Conservation (phyloP, 805 yeast species). For the Wickerhamomyces strasburgensis region DNA sequence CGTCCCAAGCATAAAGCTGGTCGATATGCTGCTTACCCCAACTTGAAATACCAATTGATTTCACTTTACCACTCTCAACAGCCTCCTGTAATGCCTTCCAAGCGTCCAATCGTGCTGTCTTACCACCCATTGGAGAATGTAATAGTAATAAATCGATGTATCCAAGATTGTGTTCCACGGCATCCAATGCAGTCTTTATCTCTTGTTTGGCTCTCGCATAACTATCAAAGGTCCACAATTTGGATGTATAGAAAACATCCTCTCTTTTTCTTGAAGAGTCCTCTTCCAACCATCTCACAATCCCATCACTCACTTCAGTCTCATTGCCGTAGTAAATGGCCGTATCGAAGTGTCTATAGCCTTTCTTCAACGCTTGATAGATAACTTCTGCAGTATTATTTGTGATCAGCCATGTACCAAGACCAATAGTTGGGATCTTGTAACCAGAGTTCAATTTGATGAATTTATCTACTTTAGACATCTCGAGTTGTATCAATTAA, state of each 20-base stretch:
- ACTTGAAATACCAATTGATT: constrained; percentile 74
- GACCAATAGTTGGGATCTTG: constrained; percentile 50
- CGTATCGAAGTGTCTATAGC: constrained; percentile 72
- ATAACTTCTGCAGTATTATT: constrained; percentile 39
- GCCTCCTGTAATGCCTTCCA: constrained; percentile 77
- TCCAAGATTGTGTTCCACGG: constrained; percentile 45
- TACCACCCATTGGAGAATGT: constrained; percentile 57
- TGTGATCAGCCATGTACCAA: constrained; percentile 49
- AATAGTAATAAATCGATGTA: constrained; percentile 71
- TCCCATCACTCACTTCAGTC: constrained; percentile 53
- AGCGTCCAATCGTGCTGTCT: constrained; percentile 53
- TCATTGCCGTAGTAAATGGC: constrained; percentile 70
- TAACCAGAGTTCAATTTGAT: constrained; percentile 46
- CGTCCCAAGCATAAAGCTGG: constrained; percentile 58
- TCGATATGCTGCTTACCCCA: constrained; percentile 61
- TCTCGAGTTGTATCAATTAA: background rate
- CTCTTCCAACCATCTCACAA: constrained; percentile 45
- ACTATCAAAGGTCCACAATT: constrained; percentile 53
- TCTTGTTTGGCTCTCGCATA: constrained; percentile 53
- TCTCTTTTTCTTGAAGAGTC: constrained; percentile 42
- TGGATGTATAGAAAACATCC: constrained; percentile 62
- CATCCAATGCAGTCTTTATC: constrained; percentile 47
- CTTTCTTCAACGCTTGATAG: constrained; percentile 52
- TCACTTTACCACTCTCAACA: constrained; percentile 53
- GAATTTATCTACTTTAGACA: constrained; percentile 7